Conservation (phyloP, 768 basidiomycete species). For the Antrodiella citrinella region DNA sequence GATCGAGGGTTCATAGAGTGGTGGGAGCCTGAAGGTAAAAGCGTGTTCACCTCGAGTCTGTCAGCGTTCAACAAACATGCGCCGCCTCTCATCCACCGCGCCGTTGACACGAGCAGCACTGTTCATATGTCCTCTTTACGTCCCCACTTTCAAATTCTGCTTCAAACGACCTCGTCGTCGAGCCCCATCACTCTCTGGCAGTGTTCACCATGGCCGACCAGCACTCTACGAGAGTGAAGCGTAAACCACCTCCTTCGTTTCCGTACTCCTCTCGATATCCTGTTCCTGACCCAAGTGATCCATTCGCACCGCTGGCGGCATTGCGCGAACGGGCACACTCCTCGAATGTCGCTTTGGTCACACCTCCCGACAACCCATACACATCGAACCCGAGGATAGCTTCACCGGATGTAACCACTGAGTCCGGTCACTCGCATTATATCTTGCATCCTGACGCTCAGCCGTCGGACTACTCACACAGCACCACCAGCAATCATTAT, state of each 20-base stretch:
- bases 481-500: background rate
- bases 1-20: too few relatives aligned
- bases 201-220: background rate
- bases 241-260: slow-evolving; percentile 52
- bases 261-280: slow-evolving; percentile 52
- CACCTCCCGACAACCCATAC: slow-evolving; percentile 3
- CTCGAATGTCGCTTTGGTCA: slow-evolving; percentile 16
- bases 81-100: slow-evolving; percentile 1
- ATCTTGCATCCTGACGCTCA: background rate
- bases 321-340: slow-evolving; percentile 52
- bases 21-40: background rate
- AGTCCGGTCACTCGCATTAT: background rate
- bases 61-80: background rate
- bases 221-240: slow-evolving; percentile 26
- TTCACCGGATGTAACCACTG: background rate
- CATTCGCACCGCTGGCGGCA: slow-evolving; percentile 61
- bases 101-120: background rate
- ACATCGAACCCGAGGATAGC: background rate
- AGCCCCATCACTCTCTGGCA: background rate
- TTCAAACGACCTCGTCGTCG: background rate
- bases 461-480: background rate
- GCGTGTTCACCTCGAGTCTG: background rate
- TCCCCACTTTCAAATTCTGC: background rate
- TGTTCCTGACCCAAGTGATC: slow-evolving; percentile 57
- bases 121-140: slow-evolving; percentile 1